Conservation (phyloP, 345 rosid species). For the Linum trigynum region DNA sequence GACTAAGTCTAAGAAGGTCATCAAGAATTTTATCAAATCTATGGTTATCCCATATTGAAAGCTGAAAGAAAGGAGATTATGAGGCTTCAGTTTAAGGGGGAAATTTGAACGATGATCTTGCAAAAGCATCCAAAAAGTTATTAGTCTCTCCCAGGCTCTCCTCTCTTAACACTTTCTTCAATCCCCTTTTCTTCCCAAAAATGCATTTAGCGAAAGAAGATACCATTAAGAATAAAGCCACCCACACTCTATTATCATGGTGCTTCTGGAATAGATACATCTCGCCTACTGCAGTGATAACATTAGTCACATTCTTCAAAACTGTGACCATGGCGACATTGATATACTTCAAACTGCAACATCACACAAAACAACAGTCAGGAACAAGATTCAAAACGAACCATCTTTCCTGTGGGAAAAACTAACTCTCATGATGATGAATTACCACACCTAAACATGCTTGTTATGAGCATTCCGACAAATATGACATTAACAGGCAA, state of each 20-base stretch:
- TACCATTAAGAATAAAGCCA: slow-evolving; percentile 97
- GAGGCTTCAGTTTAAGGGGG: too few relatives aligned
- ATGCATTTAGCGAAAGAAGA: slow-evolving; percentile 9
- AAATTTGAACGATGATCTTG: too few relatives aligned
- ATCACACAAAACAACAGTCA: slow-evolving; percentile 12
- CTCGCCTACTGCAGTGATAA: slow-evolving; percentile 92
- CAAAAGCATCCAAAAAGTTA: too few relatives aligned
- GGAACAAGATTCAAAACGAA: neutral
- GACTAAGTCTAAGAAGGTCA: neutral
- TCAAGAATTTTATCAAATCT: too few relatives aligned
- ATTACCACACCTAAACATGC: slow-evolving; percentile 85
- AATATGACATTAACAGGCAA: slow-evolving; percentile 87
- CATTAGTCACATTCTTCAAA: slow-evolving; percentile 95
- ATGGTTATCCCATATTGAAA: too few relatives aligned
- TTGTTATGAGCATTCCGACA: slow-evolving; percentile 96
- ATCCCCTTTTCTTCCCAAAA: too few relatives aligned
- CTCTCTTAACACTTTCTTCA: too few relatives aligned
- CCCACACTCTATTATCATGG: slow-evolving; percentile 91
- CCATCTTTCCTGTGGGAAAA: neutral
- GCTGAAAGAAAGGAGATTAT: too few relatives aligned
- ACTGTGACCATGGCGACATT: slow-evolving; percentile 99
- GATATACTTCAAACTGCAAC: slow-evolving; percentile 82
- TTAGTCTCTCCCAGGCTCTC: too few relatives aligned
- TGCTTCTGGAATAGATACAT: slow-evolving; percentile 89
- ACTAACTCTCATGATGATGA: neutral